phyloP scores from a whole-genome alignment of 2,329 filamentous ascomycete species.

The Venturia nashicola region DNA sequence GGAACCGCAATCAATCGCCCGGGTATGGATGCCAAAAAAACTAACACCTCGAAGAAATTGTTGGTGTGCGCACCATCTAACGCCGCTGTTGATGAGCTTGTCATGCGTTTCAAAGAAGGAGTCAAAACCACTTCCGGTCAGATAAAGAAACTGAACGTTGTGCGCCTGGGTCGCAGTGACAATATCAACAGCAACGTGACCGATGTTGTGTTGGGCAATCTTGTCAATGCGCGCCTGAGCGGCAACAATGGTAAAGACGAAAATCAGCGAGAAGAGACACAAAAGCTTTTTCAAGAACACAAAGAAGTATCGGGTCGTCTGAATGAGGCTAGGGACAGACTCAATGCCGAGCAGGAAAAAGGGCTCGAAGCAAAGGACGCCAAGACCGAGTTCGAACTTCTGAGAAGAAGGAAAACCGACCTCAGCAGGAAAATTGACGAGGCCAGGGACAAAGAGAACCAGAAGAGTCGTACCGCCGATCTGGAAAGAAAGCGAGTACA shows the following conservation, averaged over 20 bases:
- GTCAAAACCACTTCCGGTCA: conserved; percentile 66
- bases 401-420: conserved; percentile 63
- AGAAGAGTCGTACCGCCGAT: conserved; percentile 70
- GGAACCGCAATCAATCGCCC: conserved; percentile 30
- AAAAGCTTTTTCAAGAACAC: conserved; percentile 59
- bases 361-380: conserved; percentile 52
- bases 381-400: conserved; percentile 62
- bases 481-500: conserved; percentile 74
- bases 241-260: conserved; percentile 28
- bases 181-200: conserved; percentile 81
- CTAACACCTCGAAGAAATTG: conserved; percentile 57
- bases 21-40: conserved; percentile 12
- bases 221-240: conserved; percentile 61
- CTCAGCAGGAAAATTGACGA: conserved; percentile 78
- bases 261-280: conserved; percentile 37
- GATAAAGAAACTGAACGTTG: conserved; percentile 66
- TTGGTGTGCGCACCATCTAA: conserved; percentile 98
- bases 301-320: conserved; percentile 52
- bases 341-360: conserved; percentile 38
- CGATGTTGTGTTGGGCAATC: conserved; percentile 86
- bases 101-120: conserved; percentile 80
- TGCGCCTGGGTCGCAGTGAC: conserved; percentile 82
- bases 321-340: conserved; percentile 53
- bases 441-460: conserved; percentile 74
- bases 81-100: conserved; percentile 90